Evolutionary conservation across 306 rosid species (phyloP).

Genomic region (Castanospermum australe): DNA sequence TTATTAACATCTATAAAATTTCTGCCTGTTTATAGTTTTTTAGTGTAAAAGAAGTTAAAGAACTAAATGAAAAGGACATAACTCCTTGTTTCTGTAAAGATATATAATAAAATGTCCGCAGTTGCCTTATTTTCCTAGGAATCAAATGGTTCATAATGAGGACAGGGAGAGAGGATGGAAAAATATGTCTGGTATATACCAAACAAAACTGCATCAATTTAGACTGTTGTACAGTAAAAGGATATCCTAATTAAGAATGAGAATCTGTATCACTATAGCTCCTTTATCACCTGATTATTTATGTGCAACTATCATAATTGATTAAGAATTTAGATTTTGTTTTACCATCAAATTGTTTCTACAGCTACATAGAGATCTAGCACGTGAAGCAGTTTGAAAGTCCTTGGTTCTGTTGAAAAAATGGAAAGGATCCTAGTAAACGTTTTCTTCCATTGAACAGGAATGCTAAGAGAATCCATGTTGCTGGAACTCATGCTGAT

Average conservation of each 20-base stretch:
- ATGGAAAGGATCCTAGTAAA: constrained; percentile 48
- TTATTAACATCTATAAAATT: too few relatives aligned
- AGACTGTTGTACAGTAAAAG: neutral
- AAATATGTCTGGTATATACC: too few relatives aligned
- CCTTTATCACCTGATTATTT: neutral
- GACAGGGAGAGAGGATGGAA: too few relatives aligned
- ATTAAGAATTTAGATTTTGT: neutral
- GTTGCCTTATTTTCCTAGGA: too few relatives aligned
- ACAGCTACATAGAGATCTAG: constrained; percentile 61
- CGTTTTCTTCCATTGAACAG: constrained; percentile 57
- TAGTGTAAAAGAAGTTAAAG: too few relatives aligned
- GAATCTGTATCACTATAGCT: neutral
- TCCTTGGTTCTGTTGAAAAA: constrained; percentile 65
- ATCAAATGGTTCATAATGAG: too few relatives aligned
- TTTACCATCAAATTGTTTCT: neutral
- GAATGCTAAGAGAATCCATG: constrained; percentile 49
- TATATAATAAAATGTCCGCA: too few relatives aligned
- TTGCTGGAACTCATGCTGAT: constrained; percentile 62
- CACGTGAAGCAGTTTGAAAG: constrained; percentile 61
- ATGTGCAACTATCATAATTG: neutral
- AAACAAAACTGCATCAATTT: neutral
- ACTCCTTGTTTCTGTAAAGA: too few relatives aligned
- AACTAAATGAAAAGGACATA: too few relatives aligned
- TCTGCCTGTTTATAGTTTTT: too few relatives aligned
- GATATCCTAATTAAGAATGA: neutral